Evolutionary conservation across 345 rosid species (phyloP).

Genomic region (Gossypium rotundifolium): DNA sequence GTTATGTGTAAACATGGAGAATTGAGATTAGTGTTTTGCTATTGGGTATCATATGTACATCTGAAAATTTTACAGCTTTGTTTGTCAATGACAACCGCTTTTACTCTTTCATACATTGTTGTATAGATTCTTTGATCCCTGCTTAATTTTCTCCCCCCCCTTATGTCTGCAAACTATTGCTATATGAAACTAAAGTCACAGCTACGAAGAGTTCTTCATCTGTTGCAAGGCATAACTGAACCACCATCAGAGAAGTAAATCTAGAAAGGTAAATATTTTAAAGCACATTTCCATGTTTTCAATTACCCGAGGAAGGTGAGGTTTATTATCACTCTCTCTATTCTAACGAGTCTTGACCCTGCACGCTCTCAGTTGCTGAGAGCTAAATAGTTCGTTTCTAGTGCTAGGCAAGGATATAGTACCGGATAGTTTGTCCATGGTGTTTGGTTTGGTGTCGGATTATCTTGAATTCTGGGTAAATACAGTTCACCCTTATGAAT

Average conservation of each 20-base stretch:
- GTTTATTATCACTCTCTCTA: constrained; percentile 63
- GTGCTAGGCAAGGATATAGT: not conserved
- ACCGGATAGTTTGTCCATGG: not conserved
- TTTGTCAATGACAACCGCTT: not conserved
- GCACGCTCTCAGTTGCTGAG: not conserved
- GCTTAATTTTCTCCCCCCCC: not conserved
- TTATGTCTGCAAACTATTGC: not conserved
- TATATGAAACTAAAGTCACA: not conserved
- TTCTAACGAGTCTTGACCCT: constrained; percentile 33
- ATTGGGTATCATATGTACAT: constrained; percentile 3
- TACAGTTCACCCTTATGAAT: no score
- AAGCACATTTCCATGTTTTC: not conserved
- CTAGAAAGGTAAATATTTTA: not conserved
- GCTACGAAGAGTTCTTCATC: not conserved
- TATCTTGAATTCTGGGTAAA: not conserved
- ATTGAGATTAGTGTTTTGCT: constrained; percentile 7
- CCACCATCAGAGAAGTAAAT: not conserved
- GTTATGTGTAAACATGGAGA: constrained; percentile 8
- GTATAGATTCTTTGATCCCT: not conserved
- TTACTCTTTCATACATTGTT: not conserved
- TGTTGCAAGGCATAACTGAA: not conserved
- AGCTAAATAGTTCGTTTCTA: not conserved
- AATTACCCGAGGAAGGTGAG: constrained; percentile 10
- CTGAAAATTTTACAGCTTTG: not conserved
- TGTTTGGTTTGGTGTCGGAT: not conserved